Evolutionary conservation across 1,284 basidiomycete species (phyloP), one percentile per base, ranked within the genome.

Genomic region (Mixia osmundae): DNA sequence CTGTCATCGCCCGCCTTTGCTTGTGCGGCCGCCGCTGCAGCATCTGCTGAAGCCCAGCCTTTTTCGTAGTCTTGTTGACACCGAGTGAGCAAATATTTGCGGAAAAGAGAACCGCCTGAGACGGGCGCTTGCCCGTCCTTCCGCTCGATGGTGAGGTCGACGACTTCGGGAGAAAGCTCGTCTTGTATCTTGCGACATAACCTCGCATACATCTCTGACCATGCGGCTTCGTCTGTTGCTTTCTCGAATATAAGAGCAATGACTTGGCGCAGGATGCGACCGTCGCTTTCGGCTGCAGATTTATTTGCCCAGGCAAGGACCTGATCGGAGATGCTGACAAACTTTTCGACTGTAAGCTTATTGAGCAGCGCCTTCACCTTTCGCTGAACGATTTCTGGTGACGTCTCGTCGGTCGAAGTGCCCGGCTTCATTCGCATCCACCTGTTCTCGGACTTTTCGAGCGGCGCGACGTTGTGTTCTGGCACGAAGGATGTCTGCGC

Each of bases 211-310:
- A 94, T 91, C 62, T 82, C 78, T 8, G 78, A 85, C 76, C 79
- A 91, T 25, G 74, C 71, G 12, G 80, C 80, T 58, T 95, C 85
- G 58, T 89, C 80, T 16, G 79, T 91, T 3, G 85, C 85, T 65
- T 89, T 89, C 58, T 95, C 85, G 57, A 94, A 94, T 30, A 95
- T 79, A 37, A 94, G 72, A 47, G 75, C 72, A 59, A 91, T 94
- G 54, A 94, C 87, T 51, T 87, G 79, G 48, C 87, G 82, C 49
- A 95, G 68, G 2, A 85, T 91, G 43, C 77, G 69, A 3, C 85
- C 87, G 53, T 95, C 82, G 54, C 70, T 78, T 66, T 97, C 87
- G 47, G 73, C 68, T 58, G 75, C 72, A 5, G 78, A 83, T 62
- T 72, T 82, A 68, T 95, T 91, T 30, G 83, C 87, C 78, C 78